phyloP scores from a whole-genome alignment of 352 stramenopile genomes.

The Lagenidium giganteum region DNA sequence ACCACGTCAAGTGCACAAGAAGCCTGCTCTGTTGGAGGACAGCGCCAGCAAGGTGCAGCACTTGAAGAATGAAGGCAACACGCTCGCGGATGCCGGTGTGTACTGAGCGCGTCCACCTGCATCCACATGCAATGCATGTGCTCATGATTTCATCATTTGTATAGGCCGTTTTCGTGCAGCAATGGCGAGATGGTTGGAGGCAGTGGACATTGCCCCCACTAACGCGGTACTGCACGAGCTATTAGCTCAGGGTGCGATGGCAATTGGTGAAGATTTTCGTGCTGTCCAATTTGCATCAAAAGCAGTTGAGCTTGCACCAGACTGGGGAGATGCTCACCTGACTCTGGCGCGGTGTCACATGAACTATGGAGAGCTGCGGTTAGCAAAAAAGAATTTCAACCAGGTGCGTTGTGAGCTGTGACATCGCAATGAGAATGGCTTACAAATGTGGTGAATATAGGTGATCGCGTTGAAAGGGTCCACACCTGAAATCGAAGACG shows the following conservation, averaged over 20 bases:
- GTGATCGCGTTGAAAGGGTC: slow-evolving; percentile 31
- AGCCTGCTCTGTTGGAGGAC: slow-evolving; percentile 38
- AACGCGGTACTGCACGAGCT: slow-evolving; percentile 49
- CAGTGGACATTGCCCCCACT: slow-evolving; percentile 24
- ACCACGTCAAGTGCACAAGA: too few species aligned
- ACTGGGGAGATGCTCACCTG: slow-evolving; percentile 53
- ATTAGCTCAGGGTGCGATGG: slow-evolving; percentile 51
- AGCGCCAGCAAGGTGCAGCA: slow-evolving; percentile 31
- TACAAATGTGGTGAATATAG: slow-evolving; percentile 11
- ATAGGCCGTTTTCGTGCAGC: slow-evolving; percentile 38
- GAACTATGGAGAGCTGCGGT: slow-evolving; percentile 59
- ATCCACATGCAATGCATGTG: not conserved
- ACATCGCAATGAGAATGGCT: too few species aligned
- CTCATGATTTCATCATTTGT: not conserved
- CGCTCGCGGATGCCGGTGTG: slow-evolving; percentile 39
- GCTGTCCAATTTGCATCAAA: slow-evolving; percentile 48
- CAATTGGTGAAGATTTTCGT: slow-evolving; percentile 52
- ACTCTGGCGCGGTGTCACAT: slow-evolving; percentile 57
- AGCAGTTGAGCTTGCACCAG: slow-evolving; percentile 41
- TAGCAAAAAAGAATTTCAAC: slow-evolving; percentile 32
- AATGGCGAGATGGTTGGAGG: slow-evolving; percentile 52
- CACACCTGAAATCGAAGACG: slow-evolving; percentile 25
- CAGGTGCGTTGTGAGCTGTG: too few species aligned
- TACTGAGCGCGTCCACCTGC: too few species aligned
- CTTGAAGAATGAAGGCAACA: slow-evolving; percentile 57